These are phyloP conservation scores for Erodium trifolium DNA, from an alignment of 441 rosid species.

Conservation along the genomic window DNA sequence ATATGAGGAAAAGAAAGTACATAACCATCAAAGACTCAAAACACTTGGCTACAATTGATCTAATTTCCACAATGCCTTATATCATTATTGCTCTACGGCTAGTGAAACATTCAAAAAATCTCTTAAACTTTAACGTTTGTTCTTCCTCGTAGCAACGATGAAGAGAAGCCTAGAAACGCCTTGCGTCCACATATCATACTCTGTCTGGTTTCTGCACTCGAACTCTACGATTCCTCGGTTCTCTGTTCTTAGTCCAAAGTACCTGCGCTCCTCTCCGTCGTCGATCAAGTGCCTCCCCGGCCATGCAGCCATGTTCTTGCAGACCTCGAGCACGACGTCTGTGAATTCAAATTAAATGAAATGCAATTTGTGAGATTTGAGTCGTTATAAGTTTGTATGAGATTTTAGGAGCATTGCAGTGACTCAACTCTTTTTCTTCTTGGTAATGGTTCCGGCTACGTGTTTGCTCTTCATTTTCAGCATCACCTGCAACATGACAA, in stretches of 20 bases:
- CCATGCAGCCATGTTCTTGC: slow-evolving; percentile 78
- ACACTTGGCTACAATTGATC: too few relatives aligned
- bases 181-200: slow-evolving; percentile 85
- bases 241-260: slow-evolving; percentile 65
- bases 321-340: slow-evolving; percentile 76
- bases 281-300: slow-evolving; percentile 81
- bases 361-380: slow-evolving; percentile 10
- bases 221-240: slow-evolving; percentile 64
- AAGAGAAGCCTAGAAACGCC: slow-evolving; percentile 85
- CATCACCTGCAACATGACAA: slow-evolving; percentile 36
- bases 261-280: slow-evolving; percentile 70
- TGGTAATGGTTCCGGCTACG: slow-evolving; percentile 86
- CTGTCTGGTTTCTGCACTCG: slow-evolving; percentile 75
- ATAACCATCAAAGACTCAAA: too few relatives aligned
- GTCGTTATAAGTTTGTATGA: slow-evolving; percentile 40
- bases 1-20: too few relatives aligned
- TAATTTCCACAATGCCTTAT: too few relatives aligned
- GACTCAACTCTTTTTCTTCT: slow-evolving; percentile 93
- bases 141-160: slow-evolving; percentile 54
- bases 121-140: not conserved
- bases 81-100: not conserved
- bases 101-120: slow-evolving; percentile 19
- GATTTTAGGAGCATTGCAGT: slow-evolving; percentile 27
- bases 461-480: slow-evolving; percentile 93
- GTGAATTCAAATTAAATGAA: slow-evolving; percentile 20